Percentiles rank a stretch among this genome's conserved stretches.
Evolutionary conservation across 805 yeast genomes (phyloP).

Genomic region (Teunomyces atbi): DNA sequence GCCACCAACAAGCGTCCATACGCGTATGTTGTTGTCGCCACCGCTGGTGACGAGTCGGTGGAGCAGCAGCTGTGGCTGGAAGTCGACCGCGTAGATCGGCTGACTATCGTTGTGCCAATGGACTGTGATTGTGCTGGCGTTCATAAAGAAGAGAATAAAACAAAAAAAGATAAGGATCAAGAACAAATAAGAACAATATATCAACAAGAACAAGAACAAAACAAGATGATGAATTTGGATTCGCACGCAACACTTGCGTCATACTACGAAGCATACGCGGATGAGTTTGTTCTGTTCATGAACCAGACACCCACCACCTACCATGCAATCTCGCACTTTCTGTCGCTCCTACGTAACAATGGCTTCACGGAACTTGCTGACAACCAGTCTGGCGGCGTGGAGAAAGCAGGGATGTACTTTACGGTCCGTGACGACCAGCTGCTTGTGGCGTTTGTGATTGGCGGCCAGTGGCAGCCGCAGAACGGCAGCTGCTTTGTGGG

Average conservation of each 20-base stretch:
- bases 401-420: constrained; percentile 22
- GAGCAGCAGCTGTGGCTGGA: constrained; percentile 47
- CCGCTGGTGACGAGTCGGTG: constrained; percentile 83
- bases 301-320: constrained; percentile 41
- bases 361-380: constrained; percentile 32
- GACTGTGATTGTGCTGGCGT: constrained; percentile 49
- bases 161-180: neutral
- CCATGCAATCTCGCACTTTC: constrained; percentile 31
- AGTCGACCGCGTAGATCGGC: constrained; percentile 68
- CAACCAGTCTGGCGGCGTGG: constrained; percentile 11
- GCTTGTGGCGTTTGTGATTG: constrained; percentile 37
- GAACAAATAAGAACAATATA: neutral
- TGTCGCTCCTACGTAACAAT: constrained; percentile 17
- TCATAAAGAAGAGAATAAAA: constrained; percentile 31
- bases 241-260: neutral
- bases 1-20: constrained; percentile 36
- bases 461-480: constrained; percentile 34
- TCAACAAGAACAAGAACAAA: neutral
- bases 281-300: constrained; percentile 29
- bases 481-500: constrained; percentile 29
- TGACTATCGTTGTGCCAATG: constrained; percentile 76
- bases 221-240: neutral
- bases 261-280: constrained; percentile 18
- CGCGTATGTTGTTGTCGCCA: constrained; percentile 87
- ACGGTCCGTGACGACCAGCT: constrained; percentile 32